Conservation (phyloP, 257 asterid species). For the Striga asiatica region DNA sequence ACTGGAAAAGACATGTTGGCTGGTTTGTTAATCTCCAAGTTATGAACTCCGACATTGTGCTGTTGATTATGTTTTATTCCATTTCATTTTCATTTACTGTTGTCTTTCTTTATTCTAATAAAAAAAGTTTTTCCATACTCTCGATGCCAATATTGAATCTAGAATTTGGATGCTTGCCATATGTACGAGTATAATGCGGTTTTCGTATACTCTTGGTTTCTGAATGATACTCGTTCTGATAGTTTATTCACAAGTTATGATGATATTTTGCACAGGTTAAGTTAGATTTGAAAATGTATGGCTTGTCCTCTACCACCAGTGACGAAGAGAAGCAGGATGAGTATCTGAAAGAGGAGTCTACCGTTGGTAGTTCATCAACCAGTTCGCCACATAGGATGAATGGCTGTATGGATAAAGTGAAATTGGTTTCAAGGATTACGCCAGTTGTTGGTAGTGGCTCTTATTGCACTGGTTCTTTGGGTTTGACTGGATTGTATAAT, state of each 20-base stretch:
- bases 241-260: not conserved
- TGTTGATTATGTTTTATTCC: not conserved
- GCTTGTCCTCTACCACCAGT: conserved; percentile 23
- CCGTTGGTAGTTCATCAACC: conserved; percentile 21
- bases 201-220: not conserved
- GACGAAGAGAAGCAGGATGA: conserved; percentile 30
- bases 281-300: conserved; percentile 48
- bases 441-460: conserved; percentile 17
- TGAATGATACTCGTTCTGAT: not conserved
- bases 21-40: not conserved
- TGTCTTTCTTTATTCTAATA: too few relatives aligned
- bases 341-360: conserved; percentile 24
- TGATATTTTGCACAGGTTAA: conserved; percentile 1
- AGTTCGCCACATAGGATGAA: conserved; percentile 28
- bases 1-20: not conserved
- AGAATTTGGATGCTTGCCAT: too few relatives aligned
- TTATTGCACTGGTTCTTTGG: conserved; percentile 25
- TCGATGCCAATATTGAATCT: not conserved
- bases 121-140: too few relatives aligned
- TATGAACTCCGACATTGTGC: not conserved
- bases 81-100: too few relatives aligned
- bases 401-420: conserved; percentile 27
- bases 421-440: conserved; percentile 18
- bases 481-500: conserved; percentile 51
- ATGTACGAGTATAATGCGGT: not conserved